phyloP scores from a whole-genome alignment of 495 filamentous ascomycete species.

The Aspergillus sclerotioniger region DNA sequence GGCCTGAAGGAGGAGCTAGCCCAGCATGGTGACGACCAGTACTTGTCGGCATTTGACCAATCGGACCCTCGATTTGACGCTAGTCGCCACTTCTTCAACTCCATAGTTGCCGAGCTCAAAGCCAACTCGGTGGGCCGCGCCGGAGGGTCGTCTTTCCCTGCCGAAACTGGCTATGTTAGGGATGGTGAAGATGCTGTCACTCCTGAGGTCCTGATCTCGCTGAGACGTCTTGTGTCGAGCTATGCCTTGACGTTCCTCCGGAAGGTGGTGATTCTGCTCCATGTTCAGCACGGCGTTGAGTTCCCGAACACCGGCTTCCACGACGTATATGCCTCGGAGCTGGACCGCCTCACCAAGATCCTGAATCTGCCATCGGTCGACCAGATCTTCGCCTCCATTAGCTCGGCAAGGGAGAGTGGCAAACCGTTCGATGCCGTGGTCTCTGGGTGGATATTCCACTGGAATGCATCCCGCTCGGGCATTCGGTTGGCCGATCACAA shows the following conservation, averaged over 20 bases:
- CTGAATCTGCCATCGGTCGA: constrained; percentile 76
- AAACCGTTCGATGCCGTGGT: constrained; percentile 53
- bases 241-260: constrained; percentile 90
- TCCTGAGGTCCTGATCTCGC: constrained; percentile 37
- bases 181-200: constrained; percentile 44
- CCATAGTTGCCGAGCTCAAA: constrained; percentile 42
- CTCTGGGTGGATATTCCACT: constrained; percentile 77
- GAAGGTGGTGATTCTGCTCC: constrained; percentile 77
- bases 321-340: constrained; percentile 67
- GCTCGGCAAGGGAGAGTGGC: constrained; percentile 31
- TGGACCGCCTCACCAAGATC: constrained; percentile 73
- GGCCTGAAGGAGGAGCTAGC: constrained; percentile 42
- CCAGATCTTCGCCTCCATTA: constrained; percentile 62
- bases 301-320: constrained; percentile 72
- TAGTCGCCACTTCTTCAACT: constrained; percentile 42
- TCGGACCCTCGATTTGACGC: constrained; percentile 30
- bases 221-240: constrained; percentile 60
- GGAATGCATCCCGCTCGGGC: constrained; percentile 46
- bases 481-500: constrained; percentile 41
- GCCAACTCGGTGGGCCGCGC: constrained; percentile 44
- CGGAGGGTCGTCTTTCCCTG: constrained; percentile 41
- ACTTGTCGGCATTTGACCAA: constrained; percentile 27
- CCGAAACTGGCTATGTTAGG: constrained; percentile 44
- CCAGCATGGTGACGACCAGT: constrained; percentile 30
- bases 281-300: constrained; percentile 84